Percentiles rank a stretch among this genome's conserved stretches.
Evolutionary conservation across 176 grass and related monocot species (phyloP).

Genomic region (Raddia distichophylla): DNA sequence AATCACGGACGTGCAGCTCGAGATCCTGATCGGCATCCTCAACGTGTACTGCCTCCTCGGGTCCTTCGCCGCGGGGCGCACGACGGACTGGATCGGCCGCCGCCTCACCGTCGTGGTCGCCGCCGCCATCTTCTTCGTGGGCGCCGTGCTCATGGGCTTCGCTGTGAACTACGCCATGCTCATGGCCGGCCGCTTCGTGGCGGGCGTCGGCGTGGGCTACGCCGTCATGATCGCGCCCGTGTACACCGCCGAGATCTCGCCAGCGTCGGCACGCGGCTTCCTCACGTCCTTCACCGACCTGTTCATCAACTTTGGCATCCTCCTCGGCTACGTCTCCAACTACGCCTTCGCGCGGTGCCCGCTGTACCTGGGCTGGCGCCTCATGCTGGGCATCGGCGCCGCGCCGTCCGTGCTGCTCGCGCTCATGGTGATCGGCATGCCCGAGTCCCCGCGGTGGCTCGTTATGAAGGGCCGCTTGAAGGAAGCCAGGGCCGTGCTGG

Average conservation of each 20-base stretch:
- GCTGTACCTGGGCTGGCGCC: conserved; percentile 52
- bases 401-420: conserved; percentile 61
- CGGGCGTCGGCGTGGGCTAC: conserved; percentile 60
- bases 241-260: conserved; percentile 63
- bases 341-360: conserved; percentile 52
- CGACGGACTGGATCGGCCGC: conserved; percentile 61
- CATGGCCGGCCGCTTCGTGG: conserved; percentile 59
- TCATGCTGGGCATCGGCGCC: conserved; percentile 76
- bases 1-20: conserved; percentile 45
- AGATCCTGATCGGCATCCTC: conserved; percentile 59
- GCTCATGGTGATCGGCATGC: conserved; percentile 70
- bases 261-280: conserved; percentile 62
- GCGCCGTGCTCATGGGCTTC: conserved; percentile 60
- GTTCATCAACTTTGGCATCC: conserved; percentile 87
- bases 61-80: conserved; percentile 49
- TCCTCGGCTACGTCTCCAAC: conserved; percentile 84
- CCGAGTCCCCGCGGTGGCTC: conserved; percentile 83
- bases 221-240: conserved; percentile 66
- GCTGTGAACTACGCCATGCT: conserved; percentile 58
- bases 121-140: conserved; percentile 48
- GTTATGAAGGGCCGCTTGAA: conserved; percentile 67
- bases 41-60: conserved; percentile 57
- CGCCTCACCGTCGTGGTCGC: conserved; percentile 57
- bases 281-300: conserved; percentile 81
- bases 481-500: conserved; percentile 60